Evolutionary conservation across 2,329 filamentous ascomycete species (phyloP).

Genomic region (Phoma sp.): DNA sequence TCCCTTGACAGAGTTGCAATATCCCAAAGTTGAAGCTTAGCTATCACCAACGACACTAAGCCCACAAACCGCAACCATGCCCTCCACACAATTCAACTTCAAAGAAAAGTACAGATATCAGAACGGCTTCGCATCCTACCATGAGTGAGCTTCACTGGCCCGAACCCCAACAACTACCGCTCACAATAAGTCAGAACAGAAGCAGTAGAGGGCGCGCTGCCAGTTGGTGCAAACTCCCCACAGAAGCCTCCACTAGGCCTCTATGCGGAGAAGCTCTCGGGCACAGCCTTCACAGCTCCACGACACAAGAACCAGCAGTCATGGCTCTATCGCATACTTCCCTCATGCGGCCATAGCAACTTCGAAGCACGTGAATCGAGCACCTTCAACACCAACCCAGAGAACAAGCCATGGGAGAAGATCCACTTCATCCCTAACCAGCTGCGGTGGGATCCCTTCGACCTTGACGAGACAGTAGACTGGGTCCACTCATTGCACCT

Average conservation of each 20-base stretch:
- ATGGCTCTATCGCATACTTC: constrained; percentile 66
- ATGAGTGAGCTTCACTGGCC: constrained; percentile 67
- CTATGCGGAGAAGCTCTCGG: constrained; percentile 77
- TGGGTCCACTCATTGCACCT: constrained; percentile 75
- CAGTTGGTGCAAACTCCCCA: constrained; percentile 79
- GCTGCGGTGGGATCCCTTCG: constrained; percentile 80
- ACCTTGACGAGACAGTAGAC: constrained; percentile 72
- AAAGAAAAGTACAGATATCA: constrained; percentile 78
- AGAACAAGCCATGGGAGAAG: constrained; percentile 60
- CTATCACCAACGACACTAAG: constrained; percentile 32
- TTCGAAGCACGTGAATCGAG: constrained; percentile 59
- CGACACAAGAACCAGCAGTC: constrained; percentile 64
- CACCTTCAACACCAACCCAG: constrained; percentile 60
- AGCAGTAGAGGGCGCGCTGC: constrained; percentile 76
- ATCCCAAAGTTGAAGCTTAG: constrained; percentile 31
- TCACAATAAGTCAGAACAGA: constrained; percentile 66
- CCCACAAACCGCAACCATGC: constrained; percentile 60
- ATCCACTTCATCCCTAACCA: constrained; percentile 82
- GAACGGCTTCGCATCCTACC: constrained; percentile 78
- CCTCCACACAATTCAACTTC: constrained; percentile 67
- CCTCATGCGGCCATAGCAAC: constrained; percentile 65
- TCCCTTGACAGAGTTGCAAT: constrained; percentile 37
- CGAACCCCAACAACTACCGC: neutral
- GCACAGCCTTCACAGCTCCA: constrained; percentile 66
- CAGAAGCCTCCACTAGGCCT: constrained; percentile 81